Percentiles rank a stretch among this genome's conserved stretches.
Evolutionary conservation across 106 monocot species (phyloP).

Genomic region (Dactylorhiza incarnata): DNA sequence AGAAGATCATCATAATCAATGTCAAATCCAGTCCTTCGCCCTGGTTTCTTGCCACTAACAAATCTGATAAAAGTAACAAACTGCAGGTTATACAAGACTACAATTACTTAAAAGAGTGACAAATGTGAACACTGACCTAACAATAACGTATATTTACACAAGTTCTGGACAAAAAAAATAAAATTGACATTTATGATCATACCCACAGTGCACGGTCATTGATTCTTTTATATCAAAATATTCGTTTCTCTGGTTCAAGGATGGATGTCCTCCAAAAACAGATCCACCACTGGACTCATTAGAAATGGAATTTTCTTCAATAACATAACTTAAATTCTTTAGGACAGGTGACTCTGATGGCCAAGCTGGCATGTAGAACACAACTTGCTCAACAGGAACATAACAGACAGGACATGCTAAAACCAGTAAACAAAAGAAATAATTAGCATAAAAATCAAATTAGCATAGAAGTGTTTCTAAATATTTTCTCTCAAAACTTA

Average conservation of each 20-base stretch:
- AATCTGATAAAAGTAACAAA: conserved; percentile 41
- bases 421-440: conserved; percentile 18
- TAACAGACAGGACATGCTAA: conserved; percentile 90
- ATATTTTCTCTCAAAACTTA: conserved; percentile 28
- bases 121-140: background rate
- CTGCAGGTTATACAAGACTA: background rate
- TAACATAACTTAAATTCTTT: conserved; percentile 46
- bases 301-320: conserved; percentile 28
- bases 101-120: conserved; percentile 1
- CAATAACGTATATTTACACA: background rate
- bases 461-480: background rate
- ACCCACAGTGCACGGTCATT: conserved; percentile 85
- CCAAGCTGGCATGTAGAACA: conserved; percentile 46
- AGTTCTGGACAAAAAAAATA: background rate
- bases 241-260: conserved; percentile 48
- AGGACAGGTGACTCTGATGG: conserved; percentile 69
- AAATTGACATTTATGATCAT: conserved; percentile 18
- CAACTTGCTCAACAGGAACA: conserved; percentile 64
- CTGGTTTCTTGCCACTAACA: conserved; percentile 66
- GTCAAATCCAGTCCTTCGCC: conserved; percentile 77
- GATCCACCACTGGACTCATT: conserved; percentile 44
- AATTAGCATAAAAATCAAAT: conserved; percentile 3
- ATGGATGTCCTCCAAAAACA: conserved; percentile 57
- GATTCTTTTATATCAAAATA: conserved; percentile 58
- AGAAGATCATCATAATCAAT: conserved; percentile 63